A percentile compares a stretch with the other conserved stretches of the same genome.
phyloP scores from a whole-genome alignment of 2,329 filamentous ascomycete genomes.

The Alternaria ethzedia region DNA sequence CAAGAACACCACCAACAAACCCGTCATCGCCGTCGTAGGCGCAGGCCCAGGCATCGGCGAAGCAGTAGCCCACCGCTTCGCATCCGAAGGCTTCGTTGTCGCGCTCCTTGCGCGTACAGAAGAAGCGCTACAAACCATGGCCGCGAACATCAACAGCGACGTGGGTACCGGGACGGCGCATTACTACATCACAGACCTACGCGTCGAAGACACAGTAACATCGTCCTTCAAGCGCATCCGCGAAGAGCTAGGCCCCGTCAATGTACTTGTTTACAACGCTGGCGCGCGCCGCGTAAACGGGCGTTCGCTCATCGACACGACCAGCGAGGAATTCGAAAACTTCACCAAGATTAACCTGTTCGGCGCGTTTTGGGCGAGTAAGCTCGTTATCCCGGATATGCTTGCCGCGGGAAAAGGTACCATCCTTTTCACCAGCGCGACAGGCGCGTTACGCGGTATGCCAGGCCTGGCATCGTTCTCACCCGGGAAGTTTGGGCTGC shows the following conservation, averaged over 20 bases:
- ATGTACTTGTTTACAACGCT: neutral
- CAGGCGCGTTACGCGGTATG: neutral
- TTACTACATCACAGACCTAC: constrained; percentile 19
- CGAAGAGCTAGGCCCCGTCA: neutral
- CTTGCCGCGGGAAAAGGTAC: neutral
- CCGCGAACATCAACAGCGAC: constrained; percentile 19
- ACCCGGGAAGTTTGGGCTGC: neutral
- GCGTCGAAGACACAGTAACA: neutral
- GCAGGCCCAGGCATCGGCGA: constrained; percentile 32
- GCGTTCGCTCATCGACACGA: neutral
- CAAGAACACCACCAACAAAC: constrained; percentile 18
- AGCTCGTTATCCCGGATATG: neutral
- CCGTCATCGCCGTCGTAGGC: constrained; percentile 28
- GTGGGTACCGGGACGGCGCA: constrained; percentile 17
- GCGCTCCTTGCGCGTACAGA: constrained; percentile 30
- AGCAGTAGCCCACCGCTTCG: constrained; percentile 30
- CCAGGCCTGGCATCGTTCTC: neutral
- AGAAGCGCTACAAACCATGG: constrained; percentile 26
- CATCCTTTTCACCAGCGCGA: neutral
- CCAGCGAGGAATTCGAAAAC: neutral
- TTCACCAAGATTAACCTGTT: neutral
- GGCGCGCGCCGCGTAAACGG: neutral
- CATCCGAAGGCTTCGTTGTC: constrained; percentile 24
- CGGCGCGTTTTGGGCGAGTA: neutral
- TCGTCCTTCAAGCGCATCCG: neutral